A percentile compares a stretch with the other conserved stretches of the same genome.
Conservation (phyloP, 2,329 filamentous ascomycete genomes). For the Monosporascus sp. region DNA sequence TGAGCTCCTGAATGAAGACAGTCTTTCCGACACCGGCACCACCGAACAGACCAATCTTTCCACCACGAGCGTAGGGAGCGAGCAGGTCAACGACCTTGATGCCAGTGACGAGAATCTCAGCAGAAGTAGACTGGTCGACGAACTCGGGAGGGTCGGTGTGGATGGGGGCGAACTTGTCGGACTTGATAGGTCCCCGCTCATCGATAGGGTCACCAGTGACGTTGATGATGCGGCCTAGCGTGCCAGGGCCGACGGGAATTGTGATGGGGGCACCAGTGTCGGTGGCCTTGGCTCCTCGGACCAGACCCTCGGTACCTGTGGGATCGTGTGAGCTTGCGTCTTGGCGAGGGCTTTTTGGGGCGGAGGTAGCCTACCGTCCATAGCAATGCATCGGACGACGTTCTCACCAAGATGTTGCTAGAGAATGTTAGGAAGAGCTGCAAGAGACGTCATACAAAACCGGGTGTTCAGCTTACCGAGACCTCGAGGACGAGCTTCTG, state of each 20-base stretch:
- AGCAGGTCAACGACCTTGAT: constrained; percentile 99
- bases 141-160: constrained; percentile 92
- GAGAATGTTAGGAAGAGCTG: constrained; percentile 30
- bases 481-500: constrained; percentile 96
- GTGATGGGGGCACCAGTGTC: constrained; percentile 95
- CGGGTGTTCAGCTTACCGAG: constrained; percentile 57
- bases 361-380: constrained; percentile 73
- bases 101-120: constrained; percentile 96
- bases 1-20: constrained; percentile 99
- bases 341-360: constrained; percentile 12
- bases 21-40: constrained; percentile 99
- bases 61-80: constrained; percentile 99
- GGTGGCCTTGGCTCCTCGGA: constrained; percentile 76
- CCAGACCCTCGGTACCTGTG: constrained; percentile 96
- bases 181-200: constrained; percentile 97
- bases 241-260: constrained; percentile 89
- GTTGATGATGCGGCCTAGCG: constrained; percentile 99
- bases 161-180: constrained; percentile 79
- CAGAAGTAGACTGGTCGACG: constrained; percentile 90
- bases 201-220: constrained; percentile 99
- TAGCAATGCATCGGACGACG: constrained; percentile 99
- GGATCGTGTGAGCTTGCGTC: constrained; percentile 14
- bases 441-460: neutral
- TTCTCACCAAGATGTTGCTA: constrained; percentile 99
- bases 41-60: constrained; percentile 99